Conservation (phyloP, 768 basidiomycete species). For the Austroboletus eburneus region DNA sequence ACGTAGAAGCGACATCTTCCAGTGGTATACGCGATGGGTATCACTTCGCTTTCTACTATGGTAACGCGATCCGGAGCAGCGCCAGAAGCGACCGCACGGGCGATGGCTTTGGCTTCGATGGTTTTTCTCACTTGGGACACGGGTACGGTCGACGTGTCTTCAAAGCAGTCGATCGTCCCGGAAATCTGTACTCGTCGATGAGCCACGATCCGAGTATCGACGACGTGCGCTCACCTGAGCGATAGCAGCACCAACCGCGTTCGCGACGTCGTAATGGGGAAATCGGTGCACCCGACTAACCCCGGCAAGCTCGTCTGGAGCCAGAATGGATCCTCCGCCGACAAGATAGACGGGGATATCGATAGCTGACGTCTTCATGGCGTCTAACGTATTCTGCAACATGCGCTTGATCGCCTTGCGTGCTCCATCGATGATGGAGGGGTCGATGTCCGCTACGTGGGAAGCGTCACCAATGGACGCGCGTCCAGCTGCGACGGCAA, state of each 20-base stretch:
- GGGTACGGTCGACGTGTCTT: conserved; percentile 35
- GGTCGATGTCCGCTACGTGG: conserved; percentile 20
- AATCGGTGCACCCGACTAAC: conserved; percentile 48
- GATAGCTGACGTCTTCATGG: conserved; percentile 61
- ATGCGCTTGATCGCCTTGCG: conserved; percentile 38
- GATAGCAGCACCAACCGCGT: conserved; percentile 57
- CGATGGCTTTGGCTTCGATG: conserved; percentile 38
- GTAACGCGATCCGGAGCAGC: conserved; percentile 40
- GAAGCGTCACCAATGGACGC: conserved; percentile 29
- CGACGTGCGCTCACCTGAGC: conserved; percentile 26
- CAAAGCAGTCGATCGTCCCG: conserved; percentile 43
- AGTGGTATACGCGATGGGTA: conserved; percentile 39
- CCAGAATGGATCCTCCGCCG: conserved; percentile 61
- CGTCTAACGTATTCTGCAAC: conserved; percentile 48
- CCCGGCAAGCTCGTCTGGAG: conserved; percentile 47
- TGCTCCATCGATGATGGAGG: conserved; percentile 31
- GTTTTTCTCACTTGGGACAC: conserved; percentile 30
- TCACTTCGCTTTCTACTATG: conserved; percentile 52
- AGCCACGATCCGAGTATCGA: neutral
- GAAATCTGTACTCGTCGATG: conserved; percentile 33
- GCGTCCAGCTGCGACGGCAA: conserved; percentile 42
- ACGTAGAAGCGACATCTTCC: conserved; percentile 46
- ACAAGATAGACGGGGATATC: conserved; percentile 58
- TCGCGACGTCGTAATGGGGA: conserved; percentile 52
- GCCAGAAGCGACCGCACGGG: conserved; percentile 42